A percentile compares a stretch with the other conserved stretches of the same genome.
Evolutionary conservation across 108 stramenopile species (phyloP).

Genomic region (Cyclotella atomus): DNA sequence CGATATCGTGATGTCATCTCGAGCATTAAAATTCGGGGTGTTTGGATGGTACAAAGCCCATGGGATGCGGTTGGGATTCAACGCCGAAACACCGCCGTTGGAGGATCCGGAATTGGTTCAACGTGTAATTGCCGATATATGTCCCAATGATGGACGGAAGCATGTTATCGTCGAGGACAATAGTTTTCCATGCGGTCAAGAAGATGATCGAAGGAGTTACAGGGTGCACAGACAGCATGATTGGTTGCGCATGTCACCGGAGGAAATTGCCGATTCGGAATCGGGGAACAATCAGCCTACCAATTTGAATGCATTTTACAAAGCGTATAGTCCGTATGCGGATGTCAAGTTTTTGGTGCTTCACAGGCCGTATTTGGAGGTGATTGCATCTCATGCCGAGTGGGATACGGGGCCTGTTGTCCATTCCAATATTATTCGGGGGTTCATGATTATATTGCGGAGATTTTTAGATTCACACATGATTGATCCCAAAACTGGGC

Average conservation of each 20-base stretch:
- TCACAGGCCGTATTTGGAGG: slow-evolving; percentile 37
- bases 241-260: slow-evolving; percentile 25
- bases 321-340: slow-evolving; percentile 34
- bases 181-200: slow-evolving; percentile 39
- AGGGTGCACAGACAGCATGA: slow-evolving; percentile 36
- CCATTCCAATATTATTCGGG: slow-evolving; percentile 38
- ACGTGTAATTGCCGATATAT: slow-evolving; percentile 21
- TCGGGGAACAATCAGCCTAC: slow-evolving; percentile 25
- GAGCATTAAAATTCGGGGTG: slow-evolving; percentile 21
- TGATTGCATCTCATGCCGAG: slow-evolving; percentile 32
- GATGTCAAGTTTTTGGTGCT: slow-evolving; percentile 43
- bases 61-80: slow-evolving; percentile 6
- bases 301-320: slow-evolving; percentile 28
- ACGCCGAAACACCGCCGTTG: slow-evolving; percentile 10
- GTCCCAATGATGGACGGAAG: slow-evolving; percentile 29
- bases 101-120: slow-evolving; percentile 25
- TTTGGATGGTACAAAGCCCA: slow-evolving; percentile 16
- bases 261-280: slow-evolving; percentile 26
- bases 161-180: slow-evolving; percentile 36
- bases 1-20: slow-evolving; percentile 6
- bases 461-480: slow-evolving; percentile 30
- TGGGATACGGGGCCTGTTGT: slow-evolving; percentile 25
- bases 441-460: slow-evolving; percentile 33
- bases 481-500: slow-evolving; percentile 10
- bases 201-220: slow-evolving; percentile 24